Base-by-base conservation (phyloP, 345 rosid species). In the Populus deltoides region DNA sequence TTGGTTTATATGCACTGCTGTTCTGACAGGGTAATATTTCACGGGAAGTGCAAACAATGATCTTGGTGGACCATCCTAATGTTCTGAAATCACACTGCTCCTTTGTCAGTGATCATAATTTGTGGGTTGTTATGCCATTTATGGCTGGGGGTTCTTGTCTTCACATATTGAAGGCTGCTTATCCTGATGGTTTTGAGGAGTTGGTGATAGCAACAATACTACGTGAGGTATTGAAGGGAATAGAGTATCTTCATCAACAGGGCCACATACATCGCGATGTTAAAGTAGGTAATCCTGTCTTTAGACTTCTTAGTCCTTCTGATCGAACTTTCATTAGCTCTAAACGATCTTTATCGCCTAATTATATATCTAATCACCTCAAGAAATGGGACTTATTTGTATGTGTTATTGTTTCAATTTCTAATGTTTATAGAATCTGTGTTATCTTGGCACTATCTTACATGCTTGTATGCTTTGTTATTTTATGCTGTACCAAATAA, bases 101-200 rank as follows among this genome's bases (percentile, higher is more conserved):
- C 18, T 96, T 96, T 74, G 99, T 93, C 72, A 90, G 82, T 67
- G 98, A 91, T 71, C 99, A 96, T 74, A 96, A 88, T 81, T 70
- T 96, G 77, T 96, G 99, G 99, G 94, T 96, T 57, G 92, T 93
- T 66, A 96, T 96, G 99, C 98, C 99, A 29, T 96, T 82, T 85
- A 96, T 96, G 98, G 81, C 99, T 66, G 99, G 99, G 45, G 99
- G 99, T 25, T 96, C 99, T 74, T 96, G 97, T 81, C 98, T 93
- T 79, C 99, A 96, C 82, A 93, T 96, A 55, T 74, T 96, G 78
- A 96, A 96, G 88, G 99, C 99, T 73, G 98, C 94, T 11, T 86
- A 90, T 84, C 90, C 98, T 47, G 97, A 93, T 80, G 99, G 98
- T 59, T 96, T 96, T 77, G 99, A 96, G 89, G 99, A 96, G 87